These are phyloP conservation scores for Lactuca sativa DNA, from an alignment of 129 eudicot species.

Conservation along the genomic window DNA sequence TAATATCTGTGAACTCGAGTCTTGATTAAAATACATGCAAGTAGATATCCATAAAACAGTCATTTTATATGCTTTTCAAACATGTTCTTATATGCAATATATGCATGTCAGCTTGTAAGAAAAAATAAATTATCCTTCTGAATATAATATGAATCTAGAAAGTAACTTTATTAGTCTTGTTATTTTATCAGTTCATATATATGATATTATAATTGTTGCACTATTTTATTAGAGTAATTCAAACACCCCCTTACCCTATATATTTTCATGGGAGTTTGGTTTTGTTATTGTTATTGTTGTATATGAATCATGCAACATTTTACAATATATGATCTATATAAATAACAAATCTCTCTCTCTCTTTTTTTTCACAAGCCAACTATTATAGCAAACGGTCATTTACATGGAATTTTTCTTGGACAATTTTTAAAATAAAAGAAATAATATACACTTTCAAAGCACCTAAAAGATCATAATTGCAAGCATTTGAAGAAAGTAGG, in stretches of 20 bases:
- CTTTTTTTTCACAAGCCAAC: conserved; percentile 1
- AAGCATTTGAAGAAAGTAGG: not conserved
- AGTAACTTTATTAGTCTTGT: conserved; percentile 4
- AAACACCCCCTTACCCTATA: no score
- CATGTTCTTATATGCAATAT: not conserved
- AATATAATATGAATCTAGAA: conserved; percentile 9
- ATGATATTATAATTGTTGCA: not conserved
- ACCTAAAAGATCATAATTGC: conserved; percentile 1
- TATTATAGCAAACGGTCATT: not conserved
- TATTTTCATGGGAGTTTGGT: no score
- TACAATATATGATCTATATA: conserved; percentile 13
- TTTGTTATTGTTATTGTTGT: no score
- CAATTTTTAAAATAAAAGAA: not conserved
- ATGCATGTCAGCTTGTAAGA: not conserved
- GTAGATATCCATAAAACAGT: not conserved
- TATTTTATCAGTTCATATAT: conserved; percentile 12
- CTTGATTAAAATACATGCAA: not conserved
- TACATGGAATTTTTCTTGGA: not conserved
- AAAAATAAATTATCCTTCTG: not conserved
- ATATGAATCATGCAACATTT: conserved; percentile 13
- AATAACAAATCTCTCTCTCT: not conserved
- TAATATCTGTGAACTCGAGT: no score
- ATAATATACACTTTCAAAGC: not conserved
- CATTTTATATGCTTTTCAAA: not conserved
- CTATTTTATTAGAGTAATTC: no score